A percentile compares a stretch with the other conserved stretches of the same genome.
Conservation (phyloP, 192 early-diverging fungal genomes). For the Haplosporangium gracile region DNA sequence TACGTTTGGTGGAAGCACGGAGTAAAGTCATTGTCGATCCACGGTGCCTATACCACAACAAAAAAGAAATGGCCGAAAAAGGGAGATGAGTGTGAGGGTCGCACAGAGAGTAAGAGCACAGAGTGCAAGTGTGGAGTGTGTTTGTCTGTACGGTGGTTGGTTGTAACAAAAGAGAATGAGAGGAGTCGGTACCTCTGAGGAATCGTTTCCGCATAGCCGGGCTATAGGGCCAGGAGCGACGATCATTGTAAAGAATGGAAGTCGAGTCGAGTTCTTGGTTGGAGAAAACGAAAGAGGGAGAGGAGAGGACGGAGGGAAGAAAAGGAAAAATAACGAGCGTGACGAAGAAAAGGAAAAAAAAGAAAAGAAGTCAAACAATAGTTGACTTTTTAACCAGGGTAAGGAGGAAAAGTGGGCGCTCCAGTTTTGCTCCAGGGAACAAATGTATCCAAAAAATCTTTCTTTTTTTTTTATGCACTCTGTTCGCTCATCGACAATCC, state of each 20-base stretch:
- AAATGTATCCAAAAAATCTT: not conserved
- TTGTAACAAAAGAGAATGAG: not conserved
- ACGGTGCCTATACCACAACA: slow-evolving; percentile 13
- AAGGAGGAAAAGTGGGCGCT: not conserved
- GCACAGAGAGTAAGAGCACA: not conserved
- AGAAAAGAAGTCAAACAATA: not conserved
- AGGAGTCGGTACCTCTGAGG: slow-evolving; percentile 31
- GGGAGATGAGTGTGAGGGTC: not conserved
- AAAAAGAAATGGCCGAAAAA: not conserved
- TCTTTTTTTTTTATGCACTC: not conserved
- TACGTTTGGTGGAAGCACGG: slow-evolving; percentile 56
- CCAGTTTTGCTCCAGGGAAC: not conserved
- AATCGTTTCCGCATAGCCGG: slow-evolving; percentile 38
- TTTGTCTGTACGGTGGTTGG: not conserved
- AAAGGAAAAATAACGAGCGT: not conserved
- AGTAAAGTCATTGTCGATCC: slow-evolving; percentile 51
- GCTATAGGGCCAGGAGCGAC: slow-evolving; percentile 21
- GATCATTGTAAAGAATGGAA: slow-evolving; percentile 19
- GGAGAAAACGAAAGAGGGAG: slow-evolving; percentile 4
- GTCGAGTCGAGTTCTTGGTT: slow-evolving; percentile 17
- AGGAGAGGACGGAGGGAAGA: not conserved
- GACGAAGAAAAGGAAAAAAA: not conserved
- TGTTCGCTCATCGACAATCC: too few relatives aligned
- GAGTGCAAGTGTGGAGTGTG: not conserved
- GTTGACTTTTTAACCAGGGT: not conserved